A percentile compares a stretch with the other conserved stretches of the same genome.
Conservation (phyloP, 768 basidiomycete genomes). For the Suillus alpinus region DNA sequence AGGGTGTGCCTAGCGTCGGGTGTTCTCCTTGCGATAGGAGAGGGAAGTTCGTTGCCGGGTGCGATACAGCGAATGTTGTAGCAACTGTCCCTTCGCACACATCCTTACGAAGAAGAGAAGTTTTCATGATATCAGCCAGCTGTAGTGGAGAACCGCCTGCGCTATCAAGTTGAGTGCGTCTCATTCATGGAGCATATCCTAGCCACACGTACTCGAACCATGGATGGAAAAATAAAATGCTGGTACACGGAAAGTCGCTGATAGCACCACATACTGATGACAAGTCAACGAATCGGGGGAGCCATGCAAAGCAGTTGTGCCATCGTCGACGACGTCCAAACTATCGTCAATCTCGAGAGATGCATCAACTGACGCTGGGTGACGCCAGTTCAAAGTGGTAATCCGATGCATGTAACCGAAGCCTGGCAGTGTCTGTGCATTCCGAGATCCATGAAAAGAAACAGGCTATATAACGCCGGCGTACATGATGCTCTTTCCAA, state of each 20-base stretch:
- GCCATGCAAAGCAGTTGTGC: slow-evolving; percentile 31
- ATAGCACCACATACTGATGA: slow-evolving; percentile 71
- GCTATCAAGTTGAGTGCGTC: slow-evolving; percentile 12
- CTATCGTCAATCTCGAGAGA: slow-evolving; percentile 12
- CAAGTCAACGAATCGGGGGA: slow-evolving; percentile 39
- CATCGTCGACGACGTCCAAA: slow-evolving; percentile 33
- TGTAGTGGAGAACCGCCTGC: slow-evolving; percentile 65
- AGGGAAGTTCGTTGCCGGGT: slow-evolving; percentile 58
- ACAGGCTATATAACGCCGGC: slow-evolving; percentile 22
- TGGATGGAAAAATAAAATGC: slow-evolving; percentile 79
- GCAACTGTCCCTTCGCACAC: slow-evolving; percentile 41
- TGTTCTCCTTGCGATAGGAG: slow-evolving; percentile 87
- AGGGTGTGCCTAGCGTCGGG: slow-evolving; percentile 67
- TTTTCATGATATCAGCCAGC: slow-evolving; percentile 52
- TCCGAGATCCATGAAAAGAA: slow-evolving; percentile 10
- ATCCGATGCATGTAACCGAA: slow-evolving; percentile 49
- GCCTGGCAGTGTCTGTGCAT: slow-evolving; percentile 31
- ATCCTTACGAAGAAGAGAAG: slow-evolving; percentile 56
- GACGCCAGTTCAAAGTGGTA: slow-evolving; percentile 20
- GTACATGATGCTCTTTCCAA: slow-evolving; percentile 61
- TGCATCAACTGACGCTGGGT: background rate
- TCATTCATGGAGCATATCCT: background rate
- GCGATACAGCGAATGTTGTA: slow-evolving; percentile 55
- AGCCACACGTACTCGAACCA: slow-evolving; percentile 56
- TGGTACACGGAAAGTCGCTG: slow-evolving; percentile 78